Conservation (phyloP, 805 yeast species). For the Clavispora fructus region DNA sequence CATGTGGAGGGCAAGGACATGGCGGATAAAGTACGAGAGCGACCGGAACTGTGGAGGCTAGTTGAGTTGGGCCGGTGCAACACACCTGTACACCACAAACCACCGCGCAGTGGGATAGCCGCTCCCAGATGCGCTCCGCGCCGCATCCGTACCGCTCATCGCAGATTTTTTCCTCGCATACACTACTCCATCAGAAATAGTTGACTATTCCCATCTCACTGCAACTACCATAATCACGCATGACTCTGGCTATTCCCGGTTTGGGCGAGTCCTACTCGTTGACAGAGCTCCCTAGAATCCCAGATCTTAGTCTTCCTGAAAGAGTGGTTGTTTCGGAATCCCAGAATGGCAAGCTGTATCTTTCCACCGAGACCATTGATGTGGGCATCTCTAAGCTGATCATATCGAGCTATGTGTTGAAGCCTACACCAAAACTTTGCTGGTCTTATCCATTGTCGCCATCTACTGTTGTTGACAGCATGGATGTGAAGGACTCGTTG, state of each 20-base stretch:
- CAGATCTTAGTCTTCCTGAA: slow-evolving; percentile 11
- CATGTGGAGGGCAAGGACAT: slow-evolving; percentile 34
- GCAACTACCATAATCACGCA: background rate
- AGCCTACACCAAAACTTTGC: slow-evolving; percentile 52
- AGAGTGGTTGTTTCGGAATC: slow-evolving; percentile 16
- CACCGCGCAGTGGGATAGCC: too few species aligned
- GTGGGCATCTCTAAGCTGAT: slow-evolving; percentile 51
- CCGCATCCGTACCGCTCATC: slow-evolving; percentile 1
- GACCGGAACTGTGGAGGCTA: background rate
- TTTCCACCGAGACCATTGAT: slow-evolving; percentile 34
- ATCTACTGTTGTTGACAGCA: slow-evolving; percentile 35
- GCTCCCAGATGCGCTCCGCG: background rate
- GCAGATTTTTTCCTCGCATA: slow-evolving; percentile 2
- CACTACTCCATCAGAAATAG: slow-evolving; percentile 1
- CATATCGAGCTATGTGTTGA: slow-evolving; percentile 45
- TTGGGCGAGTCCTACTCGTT: slow-evolving; percentile 16
- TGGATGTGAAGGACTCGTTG: slow-evolving; percentile 28
- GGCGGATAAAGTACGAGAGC: background rate
- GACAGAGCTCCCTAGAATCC: slow-evolving; percentile 17
- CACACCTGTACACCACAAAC: background rate
- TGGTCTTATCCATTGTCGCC: slow-evolving; percentile 55
- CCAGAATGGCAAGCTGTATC: slow-evolving; percentile 5
- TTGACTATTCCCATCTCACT: background rate
- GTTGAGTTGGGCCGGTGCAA: background rate
- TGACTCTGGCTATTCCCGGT: slow-evolving; percentile 9